phyloP scores from a whole-genome alignment of 106 monocot genomes.

The Platanthera guangdongensis region DNA sequence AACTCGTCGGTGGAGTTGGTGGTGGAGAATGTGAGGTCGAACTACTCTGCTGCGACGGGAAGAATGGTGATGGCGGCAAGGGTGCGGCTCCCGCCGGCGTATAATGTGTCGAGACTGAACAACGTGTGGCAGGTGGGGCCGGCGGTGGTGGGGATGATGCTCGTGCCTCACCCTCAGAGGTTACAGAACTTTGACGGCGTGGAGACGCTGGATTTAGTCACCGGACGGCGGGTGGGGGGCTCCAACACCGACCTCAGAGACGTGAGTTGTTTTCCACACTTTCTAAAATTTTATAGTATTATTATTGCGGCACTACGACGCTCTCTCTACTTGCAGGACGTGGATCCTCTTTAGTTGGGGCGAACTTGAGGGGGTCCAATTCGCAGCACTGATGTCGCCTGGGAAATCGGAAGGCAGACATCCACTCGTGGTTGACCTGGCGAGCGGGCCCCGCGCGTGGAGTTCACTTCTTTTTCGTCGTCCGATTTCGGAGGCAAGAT shows the following conservation, averaged over 20 bases:
- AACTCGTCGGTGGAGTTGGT: constrained; percentile 2
- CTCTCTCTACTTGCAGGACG: too few relatives aligned
- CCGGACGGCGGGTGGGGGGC: background rate
- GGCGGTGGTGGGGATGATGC: background rate
- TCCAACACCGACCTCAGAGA: background rate
- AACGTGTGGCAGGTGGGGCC: constrained; percentile 25
- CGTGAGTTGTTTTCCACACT: background rate
- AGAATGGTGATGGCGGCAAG: background rate
- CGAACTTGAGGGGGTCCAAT: too few relatives aligned
- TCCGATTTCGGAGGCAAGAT: too few relatives aligned
- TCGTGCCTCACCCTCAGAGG: background rate
- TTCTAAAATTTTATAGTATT: too few relatives aligned
- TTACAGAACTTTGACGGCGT: constrained; percentile 17
- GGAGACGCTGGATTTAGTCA: constrained; percentile 11
- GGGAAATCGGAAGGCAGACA: too few relatives aligned
- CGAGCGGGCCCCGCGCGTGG: too few relatives aligned
- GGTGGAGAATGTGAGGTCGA: background rate
- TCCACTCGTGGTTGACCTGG: too few relatives aligned
- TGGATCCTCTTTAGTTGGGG: too few relatives aligned
- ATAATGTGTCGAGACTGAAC: constrained; percentile 10
- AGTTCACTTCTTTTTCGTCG: too few relatives aligned
- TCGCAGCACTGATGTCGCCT: too few relatives aligned
- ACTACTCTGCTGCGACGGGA: constrained; percentile 2
- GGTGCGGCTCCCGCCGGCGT: constrained; percentile 6
- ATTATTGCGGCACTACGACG: too few relatives aligned